phyloP scores from a whole-genome alignment of 257 asterid species.

The Ligustrum vulgare region DNA sequence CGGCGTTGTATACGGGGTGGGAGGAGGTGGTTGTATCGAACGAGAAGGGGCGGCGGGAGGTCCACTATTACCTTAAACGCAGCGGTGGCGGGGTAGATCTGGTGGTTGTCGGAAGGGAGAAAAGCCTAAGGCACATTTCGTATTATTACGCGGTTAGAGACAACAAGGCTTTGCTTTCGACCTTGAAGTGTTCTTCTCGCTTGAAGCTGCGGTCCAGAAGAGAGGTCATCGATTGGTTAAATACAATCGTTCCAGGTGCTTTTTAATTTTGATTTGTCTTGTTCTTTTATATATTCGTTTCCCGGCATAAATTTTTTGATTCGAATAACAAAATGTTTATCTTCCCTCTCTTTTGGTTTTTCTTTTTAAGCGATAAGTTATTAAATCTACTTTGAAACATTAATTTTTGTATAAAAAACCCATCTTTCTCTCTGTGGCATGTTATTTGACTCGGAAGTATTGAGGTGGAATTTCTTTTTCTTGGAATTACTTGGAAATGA shows the following conservation, averaged over 20 bases:
- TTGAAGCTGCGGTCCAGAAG: constrained; percentile 64
- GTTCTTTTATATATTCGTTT: background rate
- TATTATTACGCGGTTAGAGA: constrained; percentile 44
- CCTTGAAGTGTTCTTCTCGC: constrained; percentile 35
- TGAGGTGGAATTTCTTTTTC: background rate
- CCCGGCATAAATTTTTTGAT: background rate
- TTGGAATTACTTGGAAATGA: background rate
- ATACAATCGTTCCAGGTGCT: constrained; percentile 61
- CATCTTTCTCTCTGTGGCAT: background rate
- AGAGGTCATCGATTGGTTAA: constrained; percentile 73
- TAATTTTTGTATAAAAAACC: background rate
- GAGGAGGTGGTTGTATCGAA: constrained; percentile 55
- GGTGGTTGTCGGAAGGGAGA: constrained; percentile 77
- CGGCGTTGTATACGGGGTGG: constrained; percentile 57
- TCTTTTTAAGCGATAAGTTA: background rate
- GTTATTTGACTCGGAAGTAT: background rate
- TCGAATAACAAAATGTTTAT: background rate
- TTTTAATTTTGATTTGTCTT: background rate
- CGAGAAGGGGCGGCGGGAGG: constrained; percentile 67
- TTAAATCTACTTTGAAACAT: background rate
- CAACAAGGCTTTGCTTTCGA: constrained; percentile 25
- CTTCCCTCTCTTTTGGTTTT: background rate
- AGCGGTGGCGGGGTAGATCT: constrained; percentile 62
- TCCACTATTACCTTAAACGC: constrained; percentile 56
- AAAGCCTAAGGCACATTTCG: constrained; percentile 43